A percentile compares a stretch with the other conserved stretches of the same genome.
Conservation (phyloP, 495 filamentous ascomycete species). For the Daldinia loculata region DNA sequence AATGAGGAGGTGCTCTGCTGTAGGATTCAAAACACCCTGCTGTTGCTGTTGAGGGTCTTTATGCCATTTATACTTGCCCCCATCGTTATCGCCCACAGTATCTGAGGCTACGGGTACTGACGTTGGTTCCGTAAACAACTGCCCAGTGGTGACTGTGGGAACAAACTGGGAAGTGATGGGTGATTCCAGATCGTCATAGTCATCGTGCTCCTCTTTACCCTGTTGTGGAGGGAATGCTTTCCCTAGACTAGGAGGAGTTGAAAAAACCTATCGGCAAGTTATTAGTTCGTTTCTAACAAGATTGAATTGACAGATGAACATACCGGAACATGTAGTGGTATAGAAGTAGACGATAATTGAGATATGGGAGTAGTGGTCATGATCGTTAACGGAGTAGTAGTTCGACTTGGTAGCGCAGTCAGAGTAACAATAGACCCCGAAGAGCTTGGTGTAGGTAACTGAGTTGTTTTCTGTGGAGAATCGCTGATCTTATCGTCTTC, state of each 20-base stretch:
- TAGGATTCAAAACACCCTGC: constrained; percentile 42
- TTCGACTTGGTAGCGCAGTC: constrained; percentile 26
- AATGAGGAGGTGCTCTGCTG: constrained; percentile 55
- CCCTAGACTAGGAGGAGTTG: neutral
- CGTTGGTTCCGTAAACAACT: neutral
- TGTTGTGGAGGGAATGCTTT: neutral
- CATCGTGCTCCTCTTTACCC: constrained; percentile 14
- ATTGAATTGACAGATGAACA: neutral
- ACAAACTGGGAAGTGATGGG: neutral
- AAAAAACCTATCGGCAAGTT: neutral
- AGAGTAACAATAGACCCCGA: constrained; percentile 25
- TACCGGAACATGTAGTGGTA: neutral
- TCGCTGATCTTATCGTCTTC: constrained; percentile 8
- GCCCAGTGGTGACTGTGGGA: neutral
- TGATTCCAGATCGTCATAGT: neutral
- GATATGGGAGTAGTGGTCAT: constrained; percentile 5
- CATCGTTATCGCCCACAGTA: constrained; percentile 15
- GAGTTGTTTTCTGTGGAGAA: constrained; percentile 18
- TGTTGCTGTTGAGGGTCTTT: constrained; percentile 6
- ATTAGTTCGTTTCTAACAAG: constrained; percentile 11
- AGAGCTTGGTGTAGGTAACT: constrained; percentile 11
- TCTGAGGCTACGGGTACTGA: neutral
- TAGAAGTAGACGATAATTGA: neutral
- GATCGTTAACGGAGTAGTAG: constrained; percentile 1
- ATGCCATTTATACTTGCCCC: constrained; percentile 22